Percentiles rank a stretch among this genome's conserved stretches.
Conservation (phyloP, 23 red algal species). For the Gracilaria domingensis region DNA sequence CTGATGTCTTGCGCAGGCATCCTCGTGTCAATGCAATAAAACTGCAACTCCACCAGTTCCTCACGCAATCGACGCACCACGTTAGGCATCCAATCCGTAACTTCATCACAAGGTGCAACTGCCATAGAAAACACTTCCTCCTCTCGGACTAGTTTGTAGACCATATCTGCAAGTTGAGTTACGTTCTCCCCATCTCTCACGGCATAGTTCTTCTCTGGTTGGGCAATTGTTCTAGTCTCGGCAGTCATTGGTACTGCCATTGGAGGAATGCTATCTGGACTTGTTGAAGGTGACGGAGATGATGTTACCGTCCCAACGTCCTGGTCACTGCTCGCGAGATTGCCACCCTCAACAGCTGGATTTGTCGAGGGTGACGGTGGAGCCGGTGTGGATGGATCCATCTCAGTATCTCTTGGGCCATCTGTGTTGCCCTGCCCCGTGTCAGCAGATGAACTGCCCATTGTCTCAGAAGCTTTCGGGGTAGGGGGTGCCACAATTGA, state of each 20-base stretch:
- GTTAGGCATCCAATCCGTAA: conserved; percentile 73
- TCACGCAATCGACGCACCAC: conserved; percentile 59
- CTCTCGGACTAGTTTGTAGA: conserved; percentile 65
- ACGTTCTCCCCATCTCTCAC: conserved; percentile 62
- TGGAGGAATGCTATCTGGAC: background rate
- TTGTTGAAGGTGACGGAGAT: background rate
- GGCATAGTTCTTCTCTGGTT: background rate
- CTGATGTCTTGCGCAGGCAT: background rate
- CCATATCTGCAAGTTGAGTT: conserved; percentile 76
- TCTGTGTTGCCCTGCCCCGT: background rate
- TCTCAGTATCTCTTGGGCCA: background rate
- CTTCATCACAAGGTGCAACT: conserved; percentile 57
- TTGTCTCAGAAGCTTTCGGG: background rate
- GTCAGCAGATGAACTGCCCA: background rate
- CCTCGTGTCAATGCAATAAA: conserved; percentile 75
- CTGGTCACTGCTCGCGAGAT: background rate
- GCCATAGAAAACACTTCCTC: conserved; percentile 46
- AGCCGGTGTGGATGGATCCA: background rate
- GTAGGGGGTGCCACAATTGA: background rate
- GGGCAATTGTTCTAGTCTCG: background rate
- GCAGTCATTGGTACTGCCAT: conserved; percentile 29
- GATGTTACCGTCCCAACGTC: background rate
- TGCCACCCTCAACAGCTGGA: background rate
- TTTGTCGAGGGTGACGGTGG: background rate
- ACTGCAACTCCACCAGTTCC: conserved; percentile 60